Conservation (phyloP, 140 eudicot genomes). For the Senecio squalidus region DNA sequence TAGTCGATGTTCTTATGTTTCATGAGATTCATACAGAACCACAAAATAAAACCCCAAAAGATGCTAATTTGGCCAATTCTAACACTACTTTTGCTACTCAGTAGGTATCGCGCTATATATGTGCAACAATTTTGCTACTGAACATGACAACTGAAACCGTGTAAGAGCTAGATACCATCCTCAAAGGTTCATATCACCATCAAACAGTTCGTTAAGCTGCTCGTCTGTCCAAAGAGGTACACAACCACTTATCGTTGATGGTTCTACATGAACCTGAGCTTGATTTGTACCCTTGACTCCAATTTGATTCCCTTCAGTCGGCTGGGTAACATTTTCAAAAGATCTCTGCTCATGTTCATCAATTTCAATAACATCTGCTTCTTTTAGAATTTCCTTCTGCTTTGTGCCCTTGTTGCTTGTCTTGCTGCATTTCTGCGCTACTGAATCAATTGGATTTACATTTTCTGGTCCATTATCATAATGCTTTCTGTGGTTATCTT, state of each 20-base stretch:
- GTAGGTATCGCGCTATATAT: neutral
- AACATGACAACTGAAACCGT: neutral
- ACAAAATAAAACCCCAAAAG: neutral
- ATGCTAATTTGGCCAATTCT: no score
- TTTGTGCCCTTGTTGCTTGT: constrained; percentile 4
- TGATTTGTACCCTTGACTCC: no score
- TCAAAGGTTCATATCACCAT: constrained; percentile 13
- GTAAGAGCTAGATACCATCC: constrained; percentile 11
- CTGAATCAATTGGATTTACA: neutral
- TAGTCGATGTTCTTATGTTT: neutral
- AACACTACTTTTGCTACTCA: no score
- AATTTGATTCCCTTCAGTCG: constrained; percentile 7
- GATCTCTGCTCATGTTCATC: no score
- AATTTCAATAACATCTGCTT: constrained; percentile 14
- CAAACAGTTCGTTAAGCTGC: constrained; percentile 34
- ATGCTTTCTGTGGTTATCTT: neutral
- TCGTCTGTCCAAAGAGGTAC: constrained; percentile 46
- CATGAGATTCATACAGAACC: neutral
- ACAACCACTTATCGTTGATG: constrained; percentile 2
- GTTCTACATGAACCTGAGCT: no score
- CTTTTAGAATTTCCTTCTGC: constrained; percentile 17
- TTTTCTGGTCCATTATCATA: constrained; percentile 11
- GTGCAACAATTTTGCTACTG: neutral
- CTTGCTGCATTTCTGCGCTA: constrained; percentile 11
- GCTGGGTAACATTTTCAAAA: constrained; percentile 8